Percentiles rank a stretch among this genome's conserved stretches.
phyloP scores from a whole-genome alignment of 108 stramenopile species.

The Chaetoceros tenuissimus region DNA sequence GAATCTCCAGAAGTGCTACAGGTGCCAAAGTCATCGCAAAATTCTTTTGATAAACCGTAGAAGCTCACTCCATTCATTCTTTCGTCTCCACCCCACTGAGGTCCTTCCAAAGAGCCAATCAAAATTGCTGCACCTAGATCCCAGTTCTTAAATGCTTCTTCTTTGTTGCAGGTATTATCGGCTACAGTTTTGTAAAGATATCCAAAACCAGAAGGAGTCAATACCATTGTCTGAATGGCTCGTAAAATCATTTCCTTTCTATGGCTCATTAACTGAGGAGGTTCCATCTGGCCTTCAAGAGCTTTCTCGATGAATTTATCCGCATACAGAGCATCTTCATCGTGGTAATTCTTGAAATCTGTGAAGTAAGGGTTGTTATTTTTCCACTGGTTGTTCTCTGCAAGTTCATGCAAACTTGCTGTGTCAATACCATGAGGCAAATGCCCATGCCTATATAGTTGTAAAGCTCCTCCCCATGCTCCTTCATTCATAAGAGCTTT shows the following conservation, averaged over 20 bases:
- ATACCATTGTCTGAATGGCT: constrained; percentile 41
- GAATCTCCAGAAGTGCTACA: constrained; percentile 50
- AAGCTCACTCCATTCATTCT: constrained; percentile 36
- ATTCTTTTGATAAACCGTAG: constrained; percentile 58
- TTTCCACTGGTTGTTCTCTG: constrained; percentile 10
- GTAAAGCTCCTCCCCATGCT: constrained; percentile 35
- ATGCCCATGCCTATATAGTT: constrained; percentile 50
- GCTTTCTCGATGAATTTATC: constrained; percentile 22
- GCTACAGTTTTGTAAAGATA: constrained; percentile 27
- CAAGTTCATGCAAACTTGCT: constrained; percentile 15
- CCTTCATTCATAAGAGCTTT: constrained; percentile 25
- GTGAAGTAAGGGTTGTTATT: background rate
- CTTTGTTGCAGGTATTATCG: constrained; percentile 6
- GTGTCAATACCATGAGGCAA: constrained; percentile 20
- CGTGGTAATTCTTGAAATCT: background rate
- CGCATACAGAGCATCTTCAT: constrained; percentile 4
- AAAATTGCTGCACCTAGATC: constrained; percentile 56
- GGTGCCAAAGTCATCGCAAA: constrained; percentile 39
- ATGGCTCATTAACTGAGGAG: too few species aligned
- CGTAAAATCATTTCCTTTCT: constrained; percentile 41
- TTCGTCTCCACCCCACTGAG: constrained; percentile 26
- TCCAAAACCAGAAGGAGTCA: constrained; percentile 31
- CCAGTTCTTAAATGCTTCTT: constrained; percentile 20
- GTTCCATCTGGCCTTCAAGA: constrained; percentile 19
- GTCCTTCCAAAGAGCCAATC: constrained; percentile 63